A percentile compares a stretch with the other conserved stretches of the same genome.
These are phyloP conservation scores for Hymenoscyphus linearis DNA, from an alignment of 2,329 filamentous ascomycete genomes.

Conservation along the genomic window DNA sequence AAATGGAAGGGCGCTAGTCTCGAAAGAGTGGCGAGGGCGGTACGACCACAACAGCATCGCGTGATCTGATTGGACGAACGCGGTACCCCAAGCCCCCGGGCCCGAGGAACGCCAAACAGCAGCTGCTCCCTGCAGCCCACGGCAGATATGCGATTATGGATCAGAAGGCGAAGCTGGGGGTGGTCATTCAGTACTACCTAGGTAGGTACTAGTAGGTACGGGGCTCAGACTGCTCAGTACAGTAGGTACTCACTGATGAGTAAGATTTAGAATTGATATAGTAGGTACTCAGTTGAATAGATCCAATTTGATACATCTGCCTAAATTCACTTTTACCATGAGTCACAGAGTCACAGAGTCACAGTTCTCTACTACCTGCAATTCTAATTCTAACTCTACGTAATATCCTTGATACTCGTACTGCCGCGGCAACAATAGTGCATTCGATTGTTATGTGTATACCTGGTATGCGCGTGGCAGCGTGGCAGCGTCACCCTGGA, in stretches of 20 bases:
- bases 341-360: too few species aligned
- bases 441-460: not conserved
- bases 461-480: too few species aligned
- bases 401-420: not conserved
- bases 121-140: not conserved
- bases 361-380: not conserved
- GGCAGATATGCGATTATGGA: not conserved
- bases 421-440: not conserved
- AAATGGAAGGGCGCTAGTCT: slow-evolving; percentile 18
- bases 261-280: too few species aligned
- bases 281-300: not conserved
- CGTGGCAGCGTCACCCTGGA: too few species aligned
- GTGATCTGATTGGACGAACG: slow-evolving; percentile 11
- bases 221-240: too few species aligned
- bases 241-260: too few species aligned
- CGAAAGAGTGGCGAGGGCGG: slow-evolving; percentile 3
- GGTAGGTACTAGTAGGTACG: not conserved
- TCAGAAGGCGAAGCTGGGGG: not conserved
- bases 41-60: slow-evolving; percentile 14
- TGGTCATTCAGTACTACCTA: not conserved
- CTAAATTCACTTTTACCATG: not conserved
- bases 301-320: not conserved
- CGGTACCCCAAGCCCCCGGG: not conserved
- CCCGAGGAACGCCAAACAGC: not conserved
- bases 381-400: not conserved